phyloP scores from a whole-genome alignment of 495 filamentous ascomycete genomes.

The Trichoderma orchidacearum region DNA sequence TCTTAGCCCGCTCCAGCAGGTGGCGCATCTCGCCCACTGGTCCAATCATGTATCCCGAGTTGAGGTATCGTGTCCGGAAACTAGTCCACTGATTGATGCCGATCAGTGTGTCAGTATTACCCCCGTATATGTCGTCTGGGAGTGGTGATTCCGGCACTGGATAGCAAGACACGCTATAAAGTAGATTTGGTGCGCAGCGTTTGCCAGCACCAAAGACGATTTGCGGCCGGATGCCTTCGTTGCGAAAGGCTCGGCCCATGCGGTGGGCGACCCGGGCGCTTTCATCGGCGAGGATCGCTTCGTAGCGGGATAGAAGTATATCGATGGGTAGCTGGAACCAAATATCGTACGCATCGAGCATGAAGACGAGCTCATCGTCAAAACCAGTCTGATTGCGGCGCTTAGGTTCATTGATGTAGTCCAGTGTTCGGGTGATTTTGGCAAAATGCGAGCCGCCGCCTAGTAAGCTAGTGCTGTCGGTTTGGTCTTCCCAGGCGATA shows the following conservation, averaged over 20 bases:
- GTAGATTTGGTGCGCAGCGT: neutral
- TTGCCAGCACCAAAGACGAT: neutral
- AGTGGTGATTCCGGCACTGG: slow-evolving; percentile 2
- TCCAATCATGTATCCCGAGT: slow-evolving; percentile 39
- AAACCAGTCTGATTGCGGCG: neutral
- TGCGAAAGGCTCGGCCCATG: neutral
- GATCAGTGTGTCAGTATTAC: slow-evolving; percentile 4
- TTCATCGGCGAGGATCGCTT: slow-evolving; percentile 3
- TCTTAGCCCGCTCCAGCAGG: slow-evolving; percentile 22
- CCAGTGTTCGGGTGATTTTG: neutral
- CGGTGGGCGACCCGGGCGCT: slow-evolving; percentile 5
- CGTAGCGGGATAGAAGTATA: neutral
- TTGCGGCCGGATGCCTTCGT: neutral
- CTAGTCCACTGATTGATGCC: slow-evolving; percentile 1
- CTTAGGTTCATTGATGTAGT: neutral
- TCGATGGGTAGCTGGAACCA: slow-evolving; percentile 1
- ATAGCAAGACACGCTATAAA: neutral
- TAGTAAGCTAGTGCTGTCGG: neutral
- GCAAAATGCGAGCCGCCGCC: slow-evolving; percentile 1
- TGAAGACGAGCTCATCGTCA: slow-evolving; percentile 4
- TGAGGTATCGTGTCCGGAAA: slow-evolving; percentile 32
- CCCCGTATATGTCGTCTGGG: neutral
- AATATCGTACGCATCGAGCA: slow-evolving; percentile 3
- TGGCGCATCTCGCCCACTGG: slow-evolving; percentile 34
- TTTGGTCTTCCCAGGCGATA: neutral